These are phyloP conservation scores for Aspergillus unguis DNA, from an alignment of 2,329 filamentous ascomycete genomes.

Conservation along the genomic window DNA sequence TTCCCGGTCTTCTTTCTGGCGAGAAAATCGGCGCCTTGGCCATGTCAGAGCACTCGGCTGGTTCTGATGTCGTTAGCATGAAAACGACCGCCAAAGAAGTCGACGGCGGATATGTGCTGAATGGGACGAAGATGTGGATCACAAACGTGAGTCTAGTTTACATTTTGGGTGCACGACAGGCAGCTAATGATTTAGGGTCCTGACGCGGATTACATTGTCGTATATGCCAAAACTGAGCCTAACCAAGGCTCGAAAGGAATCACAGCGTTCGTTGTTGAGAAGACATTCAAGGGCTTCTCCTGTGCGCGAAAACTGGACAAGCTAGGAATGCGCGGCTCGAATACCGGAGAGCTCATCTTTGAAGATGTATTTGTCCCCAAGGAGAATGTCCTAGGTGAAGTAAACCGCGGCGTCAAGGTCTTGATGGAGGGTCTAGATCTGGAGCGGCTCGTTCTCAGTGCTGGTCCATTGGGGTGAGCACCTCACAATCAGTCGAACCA, in stretches of 20 bases:
- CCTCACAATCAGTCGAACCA: neutral
- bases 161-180: neutral
- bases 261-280: constrained; percentile 87
- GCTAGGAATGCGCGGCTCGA: constrained; percentile 95
- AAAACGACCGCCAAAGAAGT: constrained; percentile 76
- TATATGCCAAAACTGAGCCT: constrained; percentile 94
- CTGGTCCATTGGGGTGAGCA: constrained; percentile 72
- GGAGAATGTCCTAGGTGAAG: constrained; percentile 72
- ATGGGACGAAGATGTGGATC: constrained; percentile 99
- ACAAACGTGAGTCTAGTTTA: constrained; percentile 66
- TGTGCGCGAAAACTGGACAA: constrained; percentile 93
- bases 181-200: constrained; percentile 54
- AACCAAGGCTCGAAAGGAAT: constrained; percentile 81
- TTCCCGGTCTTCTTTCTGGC: constrained; percentile 78
- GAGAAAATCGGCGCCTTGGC: constrained; percentile 81
- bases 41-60: constrained; percentile 90
- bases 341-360: constrained; percentile 91
- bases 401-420: constrained; percentile 82
- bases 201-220: constrained; percentile 85
- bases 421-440: constrained; percentile 96
- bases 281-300: constrained; percentile 68
- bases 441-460: constrained; percentile 85
- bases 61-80: constrained; percentile 95
- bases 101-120: constrained; percentile 80
- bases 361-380: constrained; percentile 84